Evolutionary conservation across 768 basidiomycete species (phyloP), one percentile per base, ranked within the genome.

Genomic region (Chlorophyllum brunneum): DNA sequence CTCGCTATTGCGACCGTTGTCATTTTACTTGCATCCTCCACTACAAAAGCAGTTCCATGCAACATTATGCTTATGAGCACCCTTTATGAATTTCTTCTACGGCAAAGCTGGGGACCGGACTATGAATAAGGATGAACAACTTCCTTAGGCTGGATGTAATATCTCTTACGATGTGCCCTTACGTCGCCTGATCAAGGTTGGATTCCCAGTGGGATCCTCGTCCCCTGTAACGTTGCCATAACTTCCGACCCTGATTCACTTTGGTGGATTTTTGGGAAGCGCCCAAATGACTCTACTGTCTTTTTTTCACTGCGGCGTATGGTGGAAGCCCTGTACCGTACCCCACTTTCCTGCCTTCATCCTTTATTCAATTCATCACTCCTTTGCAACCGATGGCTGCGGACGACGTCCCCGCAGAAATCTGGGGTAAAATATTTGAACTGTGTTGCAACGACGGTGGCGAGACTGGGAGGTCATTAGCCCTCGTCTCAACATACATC

Each of bases 361-460:
- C 18, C 26, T 31, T 9, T 34, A 9, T 15, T 16, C 24, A 22
- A 16, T 16, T 33, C 2, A n/a, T 52, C 24, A 5, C 16, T 36
- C n/a, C 41, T 52, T 11, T 24, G 13, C 23, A 9, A 44, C 2
- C 16, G 9, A 52, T 52, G 51, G 41, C 51, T 15, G 34, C 34
- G 16, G 34, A 15, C 23, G 16, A 37, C 31, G 26, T 44, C 23
- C 57, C 57, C 20, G 40, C 39, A 11, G 57, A 58, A 40, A 38
- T 58, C n/a, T 58, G 57, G 57, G 34, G 50, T n/a, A 45, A 53
- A 24, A 55, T 58, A 20, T 52, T 47, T 37, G 45, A 46, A 23
- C 23, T 58, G 5, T 40, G 54, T 20, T 51, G 48, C 34, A 20
- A 15, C 6, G 57, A 58, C 51, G 54, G 51, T 38, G 57, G 57